Evolutionary conservation across 192 early-diverging fungal species (phyloP), one percentile per base, ranked within the genome.

Genomic region (Piromyces sp.): DNA sequence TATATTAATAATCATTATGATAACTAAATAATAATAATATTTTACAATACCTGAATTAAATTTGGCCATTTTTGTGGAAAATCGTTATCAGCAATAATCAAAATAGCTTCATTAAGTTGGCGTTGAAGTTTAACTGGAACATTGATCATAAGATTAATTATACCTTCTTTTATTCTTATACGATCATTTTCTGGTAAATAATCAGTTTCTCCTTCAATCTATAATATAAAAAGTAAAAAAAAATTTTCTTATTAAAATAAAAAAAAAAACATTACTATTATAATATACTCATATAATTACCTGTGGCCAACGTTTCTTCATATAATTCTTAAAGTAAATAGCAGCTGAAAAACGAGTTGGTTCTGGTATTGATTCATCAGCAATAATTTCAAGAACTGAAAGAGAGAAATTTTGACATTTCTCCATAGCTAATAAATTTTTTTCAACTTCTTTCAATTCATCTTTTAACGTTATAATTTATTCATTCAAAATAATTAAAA

Each of bases 251-350:
- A n/a, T n/a, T n/a, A n/a, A n/a, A n/a, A n/a, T n/a, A n/a, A n/a
- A n/a, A n/a, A n/a, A n/a, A 81, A 30, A 68, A 30, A 84, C 78
- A n/a, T 31, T 38, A 82, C 81, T 42, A 58, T 6, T 29, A 12
- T 9, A 13, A 17, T 79, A 19, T 79, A 30, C 12, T 29, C 12
- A 28, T 79, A 79, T 22, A 5, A 81, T 22, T 58, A 89, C 88
- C 84, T 84, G 84, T 79, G 88, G 84, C 98, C 98, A 99, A 83
- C 93, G 86, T 82, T 93, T 90, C 83, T 95, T 95, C 83, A 98
- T 88, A 88, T 92, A 96, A 87, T 99, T 99, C 88, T 99, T 99
- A 87, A 99, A 98, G 83, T 94, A 93, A 79, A 99, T 86, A 29
- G 94, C 90, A 11, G 92, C 94, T 7, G 96, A 91, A 83, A 95